Evolutionary conservation across 176 grass and related monocot species (phyloP).

Genomic region (Miscanthus lutarioriparius): DNA sequence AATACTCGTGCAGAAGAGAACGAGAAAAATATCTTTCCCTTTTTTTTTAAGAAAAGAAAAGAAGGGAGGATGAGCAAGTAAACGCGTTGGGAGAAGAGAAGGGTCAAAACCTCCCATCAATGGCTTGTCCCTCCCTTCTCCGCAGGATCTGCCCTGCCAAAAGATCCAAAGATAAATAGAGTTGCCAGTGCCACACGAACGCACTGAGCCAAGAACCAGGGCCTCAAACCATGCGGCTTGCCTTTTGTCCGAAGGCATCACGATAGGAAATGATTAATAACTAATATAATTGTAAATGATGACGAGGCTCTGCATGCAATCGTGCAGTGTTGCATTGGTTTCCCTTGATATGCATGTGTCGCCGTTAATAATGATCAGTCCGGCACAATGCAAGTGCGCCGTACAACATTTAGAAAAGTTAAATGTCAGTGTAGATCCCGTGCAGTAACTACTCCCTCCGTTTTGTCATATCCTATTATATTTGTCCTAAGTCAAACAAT

Average conservation of each 20-base stretch:
- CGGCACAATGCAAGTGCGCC: not conserved
- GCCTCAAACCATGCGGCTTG: slow-evolving; percentile 21
- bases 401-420: not conserved
- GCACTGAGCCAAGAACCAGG: slow-evolving; percentile 9
- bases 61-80: slow-evolving; percentile 1
- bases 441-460: not conserved
- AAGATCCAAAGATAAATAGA: not conserved
- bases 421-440: not conserved
- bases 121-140: slow-evolving; percentile 26
- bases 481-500: not conserved
- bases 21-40: not conserved
- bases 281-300: not conserved
- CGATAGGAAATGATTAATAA: not conserved
- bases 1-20: not conserved
- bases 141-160: slow-evolving; percentile 3
- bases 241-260: not conserved
- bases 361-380: not conserved
- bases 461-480: not conserved
- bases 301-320: not conserved
- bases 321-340: not conserved
- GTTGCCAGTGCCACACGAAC: not conserved
- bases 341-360: not conserved
- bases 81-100: slow-evolving; percentile 37
- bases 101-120: slow-evolving; percentile 44
- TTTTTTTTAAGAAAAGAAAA: not conserved